Conservation (phyloP, 2,329 filamentous ascomycete genomes). For the Monilinia fructicola region DNA sequence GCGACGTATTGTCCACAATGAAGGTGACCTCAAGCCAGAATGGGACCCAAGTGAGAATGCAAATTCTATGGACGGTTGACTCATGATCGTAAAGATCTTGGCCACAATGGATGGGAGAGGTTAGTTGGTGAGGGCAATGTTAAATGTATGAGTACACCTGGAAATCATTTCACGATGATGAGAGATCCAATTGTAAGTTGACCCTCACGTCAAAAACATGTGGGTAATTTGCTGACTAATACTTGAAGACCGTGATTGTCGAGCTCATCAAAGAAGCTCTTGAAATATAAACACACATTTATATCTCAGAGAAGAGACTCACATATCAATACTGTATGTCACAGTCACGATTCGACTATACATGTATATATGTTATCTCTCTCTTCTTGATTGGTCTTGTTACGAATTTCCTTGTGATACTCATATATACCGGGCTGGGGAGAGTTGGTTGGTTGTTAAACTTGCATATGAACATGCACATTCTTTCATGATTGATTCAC, state of each 20-base stretch:
- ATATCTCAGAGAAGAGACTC: neutral
- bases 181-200: slow-evolving; percentile 31
- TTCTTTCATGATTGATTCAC: neutral
- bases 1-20: slow-evolving; percentile 63
- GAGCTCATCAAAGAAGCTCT: slow-evolving; percentile 23
- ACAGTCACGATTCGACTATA: neutral
- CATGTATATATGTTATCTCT: neutral
- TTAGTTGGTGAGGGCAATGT: slow-evolving; percentile 30
- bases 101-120: slow-evolving; percentile 61
- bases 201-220: neutral
- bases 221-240: slow-evolving; percentile 19
- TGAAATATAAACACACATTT: slow-evolving; percentile 11
- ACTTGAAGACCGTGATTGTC: slow-evolving; percentile 11
- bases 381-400: neutral
- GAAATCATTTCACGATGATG: slow-evolving; percentile 36
- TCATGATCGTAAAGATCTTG: slow-evolving; percentile 69
- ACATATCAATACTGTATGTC: too few relatives aligned
- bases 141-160: slow-evolving; percentile 24
- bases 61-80: slow-evolving; percentile 59
- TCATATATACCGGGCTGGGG: neutral
- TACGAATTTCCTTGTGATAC: neutral
- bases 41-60: slow-evolving; percentile 54
- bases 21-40: slow-evolving; percentile 62
- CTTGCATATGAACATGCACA: neutral
- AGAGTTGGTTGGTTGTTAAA: neutral